Evolutionary conservation across 202 grass and related monocot species (phyloP), one percentile per base, ranked within the genome.

Genomic region (Panicum hallii): DNA sequence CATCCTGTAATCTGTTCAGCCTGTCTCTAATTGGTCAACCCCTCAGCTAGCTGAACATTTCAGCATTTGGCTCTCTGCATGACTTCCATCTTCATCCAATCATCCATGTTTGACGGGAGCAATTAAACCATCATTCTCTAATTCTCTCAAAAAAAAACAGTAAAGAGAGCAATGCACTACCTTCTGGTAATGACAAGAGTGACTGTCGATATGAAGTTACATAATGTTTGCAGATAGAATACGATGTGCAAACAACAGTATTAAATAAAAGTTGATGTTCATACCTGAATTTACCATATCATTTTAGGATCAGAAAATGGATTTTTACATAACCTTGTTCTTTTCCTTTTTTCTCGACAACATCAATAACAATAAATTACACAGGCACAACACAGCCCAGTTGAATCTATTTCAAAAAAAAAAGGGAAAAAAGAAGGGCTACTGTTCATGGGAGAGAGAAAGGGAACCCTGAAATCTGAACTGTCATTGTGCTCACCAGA

Each of bases 361-460:
- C 71, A 61, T 38, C 20, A 28, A 67, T 61, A 60, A 38, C 23
- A 84, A 78, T 23, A 71, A 73, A 78, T 88, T 85, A 82, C 82
- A 88, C 38, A 84, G 78, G 41, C 48, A 45, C 48, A 7, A 9
- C 65, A 78, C 48, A 50, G 40, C 12, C 70, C 15, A 15, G 63
- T 42, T 43, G 67, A 55, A 84, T 77, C 75, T 88, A 88, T 67
- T 44, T 56, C 4, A 32, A 22, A 73, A 80, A 26, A 26, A 28
- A 61, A 8, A 28, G 11, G 6, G 0, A 12, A 23, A 47, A 28
- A 30, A 79, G 32, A 79, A 68, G 43, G 67, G 58, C 43, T 74
- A 79, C 12, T 84, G 63, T 67, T 72, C 77, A 41, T 50, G 28
- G 77, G 30, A 78, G 32, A 61, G 55, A 66, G 1, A 67, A 65